Conservation (phyloP, 768 basidiomycete genomes). For the Royoungia palumana region DNA sequence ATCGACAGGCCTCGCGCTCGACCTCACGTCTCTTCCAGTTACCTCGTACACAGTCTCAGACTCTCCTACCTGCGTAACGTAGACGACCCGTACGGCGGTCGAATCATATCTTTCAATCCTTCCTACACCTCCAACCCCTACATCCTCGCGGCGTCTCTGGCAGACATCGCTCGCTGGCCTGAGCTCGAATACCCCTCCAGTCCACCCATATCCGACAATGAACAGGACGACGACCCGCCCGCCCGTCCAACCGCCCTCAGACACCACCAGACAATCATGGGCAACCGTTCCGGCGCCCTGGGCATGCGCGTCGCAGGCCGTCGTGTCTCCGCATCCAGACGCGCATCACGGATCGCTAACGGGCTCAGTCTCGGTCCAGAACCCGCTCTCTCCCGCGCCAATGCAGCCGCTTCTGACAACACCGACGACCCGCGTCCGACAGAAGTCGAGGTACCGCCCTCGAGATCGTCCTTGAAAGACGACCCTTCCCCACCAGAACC, state of each 20-base stretch:
- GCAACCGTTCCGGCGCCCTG: slow-evolving; percentile 59
- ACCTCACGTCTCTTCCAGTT: slow-evolving; percentile 36
- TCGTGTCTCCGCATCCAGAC: slow-evolving; percentile 50
- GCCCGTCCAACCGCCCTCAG: slow-evolving; percentile 52
- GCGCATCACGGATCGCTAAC: slow-evolving; percentile 33
- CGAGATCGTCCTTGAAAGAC: slow-evolving; percentile 9
- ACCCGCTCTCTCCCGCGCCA: slow-evolving; percentile 11
- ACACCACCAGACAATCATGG: slow-evolving; percentile 89
- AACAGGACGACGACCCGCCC: slow-evolving; percentile 38
- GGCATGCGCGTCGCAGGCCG: slow-evolving; percentile 78
- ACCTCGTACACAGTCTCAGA: slow-evolving; percentile 81
- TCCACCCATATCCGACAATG: slow-evolving; percentile 72
- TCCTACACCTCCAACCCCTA: slow-evolving; percentile 80
- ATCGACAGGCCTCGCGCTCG: background rate
- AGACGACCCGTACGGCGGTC: slow-evolving; percentile 79
- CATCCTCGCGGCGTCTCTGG: slow-evolving; percentile 72
- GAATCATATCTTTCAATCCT: slow-evolving; percentile 78
- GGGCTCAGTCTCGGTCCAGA: slow-evolving; percentile 5
- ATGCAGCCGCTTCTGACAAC: slow-evolving; percentile 7
- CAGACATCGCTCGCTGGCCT: slow-evolving; percentile 80
- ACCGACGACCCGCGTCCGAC: slow-evolving; percentile 6
- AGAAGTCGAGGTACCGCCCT: slow-evolving; percentile 5
- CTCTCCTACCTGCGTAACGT: slow-evolving; percentile 85
- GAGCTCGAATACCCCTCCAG: slow-evolving; percentile 71
- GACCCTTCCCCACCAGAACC: slow-evolving; percentile 27